Percentiles rank a stretch among this genome's conserved stretches.
phyloP scores from a whole-genome alignment of 106 monocot species.

The Dactylorhiza incarnata region DNA sequence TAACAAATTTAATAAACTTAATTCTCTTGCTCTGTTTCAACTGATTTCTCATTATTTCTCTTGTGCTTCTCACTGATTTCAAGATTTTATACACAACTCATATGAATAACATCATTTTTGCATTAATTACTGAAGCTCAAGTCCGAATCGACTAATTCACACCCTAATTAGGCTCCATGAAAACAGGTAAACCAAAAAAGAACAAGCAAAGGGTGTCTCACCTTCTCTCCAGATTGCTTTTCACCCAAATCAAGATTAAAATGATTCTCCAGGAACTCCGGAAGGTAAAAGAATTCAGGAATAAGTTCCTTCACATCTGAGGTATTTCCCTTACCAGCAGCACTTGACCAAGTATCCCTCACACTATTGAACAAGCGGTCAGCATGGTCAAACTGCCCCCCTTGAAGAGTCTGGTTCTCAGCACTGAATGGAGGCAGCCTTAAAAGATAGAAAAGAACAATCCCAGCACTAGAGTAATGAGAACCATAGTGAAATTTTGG shows the following conservation, averaged over 20 bases:
- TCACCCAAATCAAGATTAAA: constrained; percentile 90
- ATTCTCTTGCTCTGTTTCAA: no score
- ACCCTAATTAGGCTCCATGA: neutral
- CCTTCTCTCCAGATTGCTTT: constrained; percentile 99
- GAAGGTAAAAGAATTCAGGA: constrained; percentile 97
- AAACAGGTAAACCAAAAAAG: neutral
- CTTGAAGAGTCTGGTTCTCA: constrained; percentile 93
- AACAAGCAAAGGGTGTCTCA: constrained; percentile 12
- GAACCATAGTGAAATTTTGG: constrained; percentile 99
- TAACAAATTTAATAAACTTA: no score
- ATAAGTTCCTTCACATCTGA: constrained; percentile 98
- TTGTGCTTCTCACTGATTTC: no score
- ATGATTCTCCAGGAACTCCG: constrained; percentile 82
- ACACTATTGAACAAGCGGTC: constrained; percentile 90
- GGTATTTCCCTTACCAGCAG: constrained; percentile 92
- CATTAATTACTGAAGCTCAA: no score
- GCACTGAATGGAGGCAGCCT: constrained; percentile 84
- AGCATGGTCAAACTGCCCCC: constrained; percentile 97
- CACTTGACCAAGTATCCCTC: constrained; percentile 93
- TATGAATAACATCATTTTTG: no score
- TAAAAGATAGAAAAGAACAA: constrained; percentile 94
- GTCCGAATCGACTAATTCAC: no score
- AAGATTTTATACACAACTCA: no score
- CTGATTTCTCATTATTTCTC: no score
- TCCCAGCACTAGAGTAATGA: constrained; percentile 98